Evolutionary conservation across 2,329 filamentous ascomycete species (phyloP), one percentile per base, ranked within the genome.

Genomic region (Fusarium nelsonii): DNA sequence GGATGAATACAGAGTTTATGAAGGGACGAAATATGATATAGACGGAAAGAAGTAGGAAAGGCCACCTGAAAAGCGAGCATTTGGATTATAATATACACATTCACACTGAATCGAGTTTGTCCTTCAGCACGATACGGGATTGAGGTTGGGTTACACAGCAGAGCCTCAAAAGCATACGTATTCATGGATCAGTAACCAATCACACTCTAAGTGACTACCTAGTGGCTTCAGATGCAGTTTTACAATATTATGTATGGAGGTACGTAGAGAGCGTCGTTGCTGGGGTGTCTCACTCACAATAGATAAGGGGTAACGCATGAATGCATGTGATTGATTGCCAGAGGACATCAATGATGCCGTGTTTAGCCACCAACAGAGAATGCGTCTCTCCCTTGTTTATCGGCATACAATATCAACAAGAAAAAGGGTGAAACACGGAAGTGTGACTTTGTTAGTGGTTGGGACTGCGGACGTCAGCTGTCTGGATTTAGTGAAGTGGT

Each of bases 151-250:
- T 37, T 20, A 18, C n/a, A 62, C 10, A 36, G 12, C 14, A 60
- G 54, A 60, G 61, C 48, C 26, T 32, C 30, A 34, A n/a, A 16
- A 39, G 33, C 48, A 16, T 43, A 23, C 12, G 28, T 32, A 32
- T 41, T 18, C 14, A 32, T 28, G 20, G 26, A 30, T 10, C 39
- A 37, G 18, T 16, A 14, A 26, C 32, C 51, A 33, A 58, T 32
- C 16, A n/a, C 20, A n/a, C 37, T 32, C n/a, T 12, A 23, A 23
- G 10, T 33, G 40, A 46, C 18, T 36, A 15, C 33, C n/a, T 41
- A 55, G 55, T 61, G 55, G 55, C 49, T 55, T 65, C 43, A 32
- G 44, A 37, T 65, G 33, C 28, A 43, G 18, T 23, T 23, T 23
- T 23, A 23, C 23, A 23, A 23, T 4, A 23, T 5, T 23, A 23